Percentiles rank a stretch among this genome's conserved stretches.
These are phyloP conservation scores for Nigrograna mackinnonii DNA, from an alignment of 2,329 filamentous ascomycete genomes.

Conservation along the genomic window DNA sequence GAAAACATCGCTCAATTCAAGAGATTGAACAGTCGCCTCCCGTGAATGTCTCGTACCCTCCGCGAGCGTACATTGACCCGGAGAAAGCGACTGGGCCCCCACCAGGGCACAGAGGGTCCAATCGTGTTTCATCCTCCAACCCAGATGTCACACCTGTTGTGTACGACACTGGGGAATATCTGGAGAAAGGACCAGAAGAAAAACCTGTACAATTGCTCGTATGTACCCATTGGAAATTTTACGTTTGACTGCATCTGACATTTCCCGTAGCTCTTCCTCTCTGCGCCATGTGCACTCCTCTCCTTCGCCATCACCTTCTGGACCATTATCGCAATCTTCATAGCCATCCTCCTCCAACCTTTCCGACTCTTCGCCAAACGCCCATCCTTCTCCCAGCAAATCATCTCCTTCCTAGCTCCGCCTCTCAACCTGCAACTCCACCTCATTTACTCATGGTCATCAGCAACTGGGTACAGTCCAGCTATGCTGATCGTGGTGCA, in stretches of 20 bases:
- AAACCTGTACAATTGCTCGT: slow-evolving; percentile 50
- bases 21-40: slow-evolving; percentile 17
- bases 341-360: slow-evolving; percentile 53
- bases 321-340: slow-evolving; percentile 53
- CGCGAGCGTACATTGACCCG: slow-evolving; percentile 33
- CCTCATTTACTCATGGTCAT: slow-evolving; percentile 48
- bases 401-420: slow-evolving; percentile 57
- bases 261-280: slow-evolving; percentile 54
- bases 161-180: slow-evolving; percentile 41
- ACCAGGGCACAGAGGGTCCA: slow-evolving; percentile 18
- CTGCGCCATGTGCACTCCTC: slow-evolving; percentile 57
- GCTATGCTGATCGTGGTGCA: slow-evolving; percentile 56
- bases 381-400: slow-evolving; percentile 52
- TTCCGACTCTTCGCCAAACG: slow-evolving; percentile 57
- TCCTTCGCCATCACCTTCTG: slow-evolving; percentile 59
- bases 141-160: slow-evolving; percentile 24
- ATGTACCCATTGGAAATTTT: slow-evolving; percentile 20
- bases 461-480: slow-evolving; percentile 41
- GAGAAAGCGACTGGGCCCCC: slow-evolving; percentile 33
- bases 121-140: slow-evolving; percentile 21
- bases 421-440: slow-evolving; percentile 56
- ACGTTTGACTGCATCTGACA: slow-evolving; percentile 10
- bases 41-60: slow-evolving; percentile 20
- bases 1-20: slow-evolving; percentile 17
- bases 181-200: slow-evolving; percentile 43